phyloP scores from a whole-genome alignment of 2,329 filamentous ascomycete species.

The Zymoseptoria passerinii region DNA sequence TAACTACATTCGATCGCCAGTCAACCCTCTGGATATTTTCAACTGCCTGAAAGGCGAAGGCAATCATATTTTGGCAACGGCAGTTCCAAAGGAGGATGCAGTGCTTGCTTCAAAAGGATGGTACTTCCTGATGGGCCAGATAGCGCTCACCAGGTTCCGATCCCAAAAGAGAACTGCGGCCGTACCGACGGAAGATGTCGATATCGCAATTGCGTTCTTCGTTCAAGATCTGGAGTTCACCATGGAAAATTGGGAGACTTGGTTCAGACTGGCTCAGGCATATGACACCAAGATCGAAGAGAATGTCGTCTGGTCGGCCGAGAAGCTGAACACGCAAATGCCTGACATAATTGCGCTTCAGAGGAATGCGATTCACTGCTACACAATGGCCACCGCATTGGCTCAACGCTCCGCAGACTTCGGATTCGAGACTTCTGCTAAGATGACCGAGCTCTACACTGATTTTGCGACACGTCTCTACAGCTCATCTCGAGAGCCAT shows the following conservation, averaged over 20 bases:
- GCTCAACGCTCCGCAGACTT: slow-evolving; percentile 50
- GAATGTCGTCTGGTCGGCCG: slow-evolving; percentile 76
- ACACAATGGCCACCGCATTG: slow-evolving; percentile 57
- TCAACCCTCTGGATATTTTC: slow-evolving; percentile 74
- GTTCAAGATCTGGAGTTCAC: slow-evolving; percentile 76
- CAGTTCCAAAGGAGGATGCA: slow-evolving; percentile 57
- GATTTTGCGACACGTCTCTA: slow-evolving; percentile 64
- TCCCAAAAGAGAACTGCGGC: slow-evolving; percentile 63
- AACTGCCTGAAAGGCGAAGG: slow-evolving; percentile 72
- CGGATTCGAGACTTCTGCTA: slow-evolving; percentile 45
- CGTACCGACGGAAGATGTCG: slow-evolving; percentile 73
- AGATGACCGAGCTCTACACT: slow-evolving; percentile 57
- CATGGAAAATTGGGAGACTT: slow-evolving; percentile 76
- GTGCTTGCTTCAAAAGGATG: slow-evolving; percentile 71
- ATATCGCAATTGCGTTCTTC: slow-evolving; percentile 71
- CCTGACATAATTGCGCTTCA: slow-evolving; percentile 67
- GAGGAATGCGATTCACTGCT: slow-evolving; percentile 73
- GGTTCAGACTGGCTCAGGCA: slow-evolving; percentile 80
- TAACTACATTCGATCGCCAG: slow-evolving; percentile 70
- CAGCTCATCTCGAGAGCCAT: slow-evolving; percentile 58
- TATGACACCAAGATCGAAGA: slow-evolving; percentile 86
- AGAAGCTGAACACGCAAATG: slow-evolving; percentile 81
- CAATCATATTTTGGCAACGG: slow-evolving; percentile 58
- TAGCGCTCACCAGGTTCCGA: slow-evolving; percentile 79
- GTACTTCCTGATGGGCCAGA: slow-evolving; percentile 86